Percentiles rank a stretch among this genome's conserved stretches.
Conservation (phyloP, 106 monocot genomes). For the Dendrobium catenatum region DNA sequence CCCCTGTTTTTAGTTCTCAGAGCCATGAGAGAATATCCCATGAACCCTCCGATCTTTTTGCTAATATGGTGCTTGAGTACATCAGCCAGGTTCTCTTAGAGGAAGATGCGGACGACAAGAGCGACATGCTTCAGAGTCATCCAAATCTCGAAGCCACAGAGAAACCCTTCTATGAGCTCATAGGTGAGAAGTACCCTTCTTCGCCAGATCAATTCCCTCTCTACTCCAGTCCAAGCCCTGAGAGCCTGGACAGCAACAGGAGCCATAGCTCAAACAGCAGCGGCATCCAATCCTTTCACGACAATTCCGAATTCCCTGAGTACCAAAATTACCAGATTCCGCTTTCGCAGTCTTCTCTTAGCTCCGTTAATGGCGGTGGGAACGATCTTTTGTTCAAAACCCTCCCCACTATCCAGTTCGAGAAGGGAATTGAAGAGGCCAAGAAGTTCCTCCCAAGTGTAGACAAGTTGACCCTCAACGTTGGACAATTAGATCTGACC, state of each 20-base stretch:
- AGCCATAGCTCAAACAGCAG: background rate
- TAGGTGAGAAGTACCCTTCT: constrained; percentile 19
- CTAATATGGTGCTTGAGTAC: constrained; percentile 13
- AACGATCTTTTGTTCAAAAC: constrained; percentile 5
- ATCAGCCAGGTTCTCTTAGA: constrained; percentile 18
- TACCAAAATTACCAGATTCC: background rate
- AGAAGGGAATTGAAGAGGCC: constrained; percentile 40
- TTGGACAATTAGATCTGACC: background rate
- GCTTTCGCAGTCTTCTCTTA: too few relatives aligned
- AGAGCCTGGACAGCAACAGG: constrained; percentile 23
- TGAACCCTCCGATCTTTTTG: background rate
- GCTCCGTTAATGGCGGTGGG: background rate
- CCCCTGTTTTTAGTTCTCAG: background rate
- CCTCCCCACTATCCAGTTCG: constrained; percentile 29
- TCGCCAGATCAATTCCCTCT: constrained; percentile 13
- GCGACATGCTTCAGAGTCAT: constrained; percentile 11
- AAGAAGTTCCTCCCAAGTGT: constrained; percentile 53
- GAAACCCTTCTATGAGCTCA: constrained; percentile 35
- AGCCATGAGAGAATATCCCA: background rate
- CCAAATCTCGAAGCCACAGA: constrained; percentile 20
- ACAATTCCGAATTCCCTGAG: background rate
- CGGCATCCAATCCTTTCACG: background rate
- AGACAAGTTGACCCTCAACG: constrained; percentile 23
- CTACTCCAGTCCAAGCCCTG: constrained; percentile 8
- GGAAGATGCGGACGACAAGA: constrained; percentile 17